phyloP scores from a whole-genome alignment of 805 yeast genomes.

The Candida nitratophila region DNA sequence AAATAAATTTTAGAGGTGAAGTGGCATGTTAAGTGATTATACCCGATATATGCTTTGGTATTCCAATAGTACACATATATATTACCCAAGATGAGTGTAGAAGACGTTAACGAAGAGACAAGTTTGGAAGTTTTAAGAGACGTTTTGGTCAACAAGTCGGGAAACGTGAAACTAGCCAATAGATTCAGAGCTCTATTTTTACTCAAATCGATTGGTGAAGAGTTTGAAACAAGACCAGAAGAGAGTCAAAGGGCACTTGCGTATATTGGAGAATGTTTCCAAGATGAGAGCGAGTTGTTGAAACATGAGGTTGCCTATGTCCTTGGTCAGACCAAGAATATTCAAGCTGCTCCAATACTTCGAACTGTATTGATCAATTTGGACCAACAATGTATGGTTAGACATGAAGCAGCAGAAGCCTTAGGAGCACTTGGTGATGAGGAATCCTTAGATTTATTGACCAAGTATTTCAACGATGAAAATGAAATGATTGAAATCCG shows the following conservation, averaged over 20 bases:
- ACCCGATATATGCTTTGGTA: neutral
- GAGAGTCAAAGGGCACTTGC: constrained; percentile 64
- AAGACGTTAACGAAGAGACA: constrained; percentile 21
- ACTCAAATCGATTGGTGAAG: constrained; percentile 79
- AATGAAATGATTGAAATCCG: constrained; percentile 65
- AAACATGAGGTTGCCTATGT: constrained; percentile 98
- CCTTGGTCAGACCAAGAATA: constrained; percentile 88
- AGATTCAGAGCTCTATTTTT: constrained; percentile 93
- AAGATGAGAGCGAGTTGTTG: constrained; percentile 76
- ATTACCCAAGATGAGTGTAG: constrained; percentile 1
- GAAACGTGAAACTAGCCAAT: constrained; percentile 68
- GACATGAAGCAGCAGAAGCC: constrained; percentile 99
- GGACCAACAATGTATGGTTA: constrained; percentile 86
- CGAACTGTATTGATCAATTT: constrained; percentile 60
- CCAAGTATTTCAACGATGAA: constrained; percentile 69
- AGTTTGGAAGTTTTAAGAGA: constrained; percentile 65
- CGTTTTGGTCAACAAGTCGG: constrained; percentile 55
- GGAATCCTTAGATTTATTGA: constrained; percentile 60
- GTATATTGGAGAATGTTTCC: constrained; percentile 79
- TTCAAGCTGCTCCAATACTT: constrained; percentile 68
- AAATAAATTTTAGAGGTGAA: too few species aligned
- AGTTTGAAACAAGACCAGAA: constrained; percentile 42
- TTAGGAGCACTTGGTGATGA: constrained; percentile 90
- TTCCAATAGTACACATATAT: too few species aligned
- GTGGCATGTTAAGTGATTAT: too few species aligned